Base-by-base conservation (phyloP, 805 yeast genomes). In the Candida montana region DNA sequence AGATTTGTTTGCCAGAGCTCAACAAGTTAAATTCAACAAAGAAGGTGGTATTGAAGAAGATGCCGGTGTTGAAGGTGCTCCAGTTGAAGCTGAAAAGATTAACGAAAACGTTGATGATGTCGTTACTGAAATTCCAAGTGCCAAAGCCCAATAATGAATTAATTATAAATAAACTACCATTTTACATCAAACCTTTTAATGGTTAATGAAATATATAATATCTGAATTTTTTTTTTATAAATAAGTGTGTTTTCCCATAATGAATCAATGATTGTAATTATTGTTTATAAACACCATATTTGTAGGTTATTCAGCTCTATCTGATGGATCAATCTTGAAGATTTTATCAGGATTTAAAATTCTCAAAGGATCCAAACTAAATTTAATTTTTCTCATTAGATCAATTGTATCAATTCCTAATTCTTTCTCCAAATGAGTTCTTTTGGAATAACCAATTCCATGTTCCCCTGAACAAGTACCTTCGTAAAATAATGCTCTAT, bases 401-500 rank as follows among this genome's bases (percentile, higher is more conserved):
- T 75, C 76, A 18, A 86, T 72, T 0, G 93, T 73, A 2, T 74
- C 81, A 3, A 67, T 64, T 2, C 91, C 93, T 24, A 86, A 61
- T 58, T 86, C 95, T 47, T 66, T 62, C 29, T 69, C 67, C 31
- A 86, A 59, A 42, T 71, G 77, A 26, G 71, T 71, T 48, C 89
- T 64, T 57, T 86, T 86, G 23, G 89, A 87, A 31, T 77, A 69
- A 2, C 95, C 95, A 36, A 86, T 75, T 2, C 95, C 95, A 54
- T 86, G 95, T 54, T 86, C 95, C 16, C 95, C 95, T 5, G 88
- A 81, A 48, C 87, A 79, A 1, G 95, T 86, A 2, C 95, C 95
- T 40, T 85, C 95, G 29, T 78, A 70, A 6, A 65, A 71, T 24
- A 85, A 65, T 1, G 88, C 90, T 38, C 80, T 58, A 33, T 69